These are phyloP conservation scores for Ochetophila trinervis DNA, from an alignment of 306 rosid genomes.

Conservation along the genomic window DNA sequence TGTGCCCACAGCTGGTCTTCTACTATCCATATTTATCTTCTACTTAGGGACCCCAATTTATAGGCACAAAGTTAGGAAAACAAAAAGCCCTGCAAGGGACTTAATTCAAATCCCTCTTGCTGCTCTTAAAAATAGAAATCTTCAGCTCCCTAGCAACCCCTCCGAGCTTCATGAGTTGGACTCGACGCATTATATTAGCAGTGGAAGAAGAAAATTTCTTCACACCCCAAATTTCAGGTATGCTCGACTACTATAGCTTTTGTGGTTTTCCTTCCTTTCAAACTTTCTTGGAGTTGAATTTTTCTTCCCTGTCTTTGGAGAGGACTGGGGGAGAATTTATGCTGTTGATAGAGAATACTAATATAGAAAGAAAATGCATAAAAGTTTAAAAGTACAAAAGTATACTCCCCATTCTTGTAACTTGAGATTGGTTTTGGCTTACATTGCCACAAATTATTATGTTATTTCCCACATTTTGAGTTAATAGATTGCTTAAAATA, in stretches of 20 bases:
- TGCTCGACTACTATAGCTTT: not conserved
- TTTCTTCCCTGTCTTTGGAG: no score
- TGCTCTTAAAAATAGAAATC: conserved; percentile 51
- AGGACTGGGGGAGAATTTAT: no score
- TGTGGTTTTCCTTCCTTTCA: not conserved
- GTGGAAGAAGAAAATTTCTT: conserved; percentile 43
- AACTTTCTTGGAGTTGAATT: not conserved
- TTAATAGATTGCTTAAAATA: no score
- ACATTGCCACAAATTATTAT: no score
- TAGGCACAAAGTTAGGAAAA: conserved; percentile 54
- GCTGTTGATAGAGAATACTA: no score
- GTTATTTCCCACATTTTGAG: no score
- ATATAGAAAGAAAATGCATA: no score
- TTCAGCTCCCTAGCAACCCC: conserved; percentile 42
- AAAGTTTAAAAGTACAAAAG: no score
- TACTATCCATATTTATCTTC: conserved; percentile 45
- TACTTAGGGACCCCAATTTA: conserved; percentile 57
- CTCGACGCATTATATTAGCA: conserved; percentile 33
- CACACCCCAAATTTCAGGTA: conserved; percentile 66
- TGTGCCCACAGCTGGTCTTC: conserved; percentile 52
- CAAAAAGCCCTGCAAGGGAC: conserved; percentile 39
- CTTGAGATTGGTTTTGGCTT: no score
- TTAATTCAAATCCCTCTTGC: conserved; percentile 35
- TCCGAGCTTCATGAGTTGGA: conserved; percentile 57
- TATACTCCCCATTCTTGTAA: no score